phyloP scores from a whole-genome alignment of 2,329 filamentous ascomycete species.

The Pyrenochaeta sp. region DNA sequence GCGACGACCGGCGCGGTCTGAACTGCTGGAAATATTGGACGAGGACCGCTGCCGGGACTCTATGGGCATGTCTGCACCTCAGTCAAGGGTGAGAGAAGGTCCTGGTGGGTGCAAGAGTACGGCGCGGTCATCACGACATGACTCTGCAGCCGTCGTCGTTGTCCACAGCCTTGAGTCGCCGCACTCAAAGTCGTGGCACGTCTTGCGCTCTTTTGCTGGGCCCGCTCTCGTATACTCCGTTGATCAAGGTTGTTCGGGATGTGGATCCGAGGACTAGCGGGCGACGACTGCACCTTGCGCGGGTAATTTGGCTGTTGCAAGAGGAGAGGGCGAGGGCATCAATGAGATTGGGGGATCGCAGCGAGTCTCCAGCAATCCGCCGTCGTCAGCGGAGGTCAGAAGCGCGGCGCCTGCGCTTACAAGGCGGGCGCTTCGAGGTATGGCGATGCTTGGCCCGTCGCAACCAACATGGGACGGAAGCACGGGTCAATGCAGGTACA shows the following conservation, averaged over 20 bases:
- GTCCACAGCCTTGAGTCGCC: constrained; percentile 5
- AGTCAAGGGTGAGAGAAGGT: constrained; percentile 19
- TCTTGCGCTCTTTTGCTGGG: constrained; percentile 11
- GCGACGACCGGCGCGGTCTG: constrained; percentile 35
- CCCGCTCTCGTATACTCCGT: constrained; percentile 5
- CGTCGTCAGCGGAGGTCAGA: constrained; percentile 15
- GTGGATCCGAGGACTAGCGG: constrained; percentile 10
- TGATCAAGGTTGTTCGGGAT: constrained; percentile 3
- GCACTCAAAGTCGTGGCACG: constrained; percentile 5
- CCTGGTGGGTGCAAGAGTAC: constrained; percentile 23
- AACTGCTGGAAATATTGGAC: constrained; percentile 39
- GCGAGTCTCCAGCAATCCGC: constrained; percentile 1
- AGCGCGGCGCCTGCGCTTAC: constrained; percentile 15
- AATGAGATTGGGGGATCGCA: neutral
- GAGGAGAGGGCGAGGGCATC: constrained; percentile 1
- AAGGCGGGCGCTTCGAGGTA: constrained; percentile 22
- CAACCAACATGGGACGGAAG: constrained; percentile 21
- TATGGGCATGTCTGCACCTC: constrained; percentile 39
- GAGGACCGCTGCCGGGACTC: constrained; percentile 42
- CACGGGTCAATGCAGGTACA: constrained; percentile 14
- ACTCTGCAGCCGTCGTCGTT: constrained; percentile 22
- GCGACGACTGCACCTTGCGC: constrained; percentile 11
- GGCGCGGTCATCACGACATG: constrained; percentile 36
- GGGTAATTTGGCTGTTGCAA: constrained; percentile 8
- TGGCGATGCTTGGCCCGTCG: constrained; percentile 19